A percentile compares a stretch with the other conserved stretches of the same genome.
These are phyloP conservation scores for Solanum hybrid DNA, from an alignment of 305 asterid species.

Conservation along the genomic window DNA sequence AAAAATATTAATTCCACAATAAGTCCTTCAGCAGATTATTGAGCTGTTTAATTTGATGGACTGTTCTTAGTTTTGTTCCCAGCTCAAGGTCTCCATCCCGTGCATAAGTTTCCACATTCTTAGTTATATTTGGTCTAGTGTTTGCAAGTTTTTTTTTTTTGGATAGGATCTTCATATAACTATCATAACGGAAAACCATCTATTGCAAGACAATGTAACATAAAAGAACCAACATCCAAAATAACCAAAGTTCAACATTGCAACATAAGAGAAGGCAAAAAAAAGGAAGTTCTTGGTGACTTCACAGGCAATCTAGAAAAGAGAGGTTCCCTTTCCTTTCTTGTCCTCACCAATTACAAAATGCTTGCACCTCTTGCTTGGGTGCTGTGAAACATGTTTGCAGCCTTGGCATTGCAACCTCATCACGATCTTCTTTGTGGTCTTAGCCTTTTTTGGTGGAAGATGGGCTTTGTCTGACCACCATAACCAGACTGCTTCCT, in stretches of 20 bases:
- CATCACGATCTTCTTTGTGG: neutral
- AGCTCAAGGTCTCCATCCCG: neutral
- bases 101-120: neutral
- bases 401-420: neutral
- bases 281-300: neutral
- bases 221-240: neutral
- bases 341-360: neutral
- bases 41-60: neutral
- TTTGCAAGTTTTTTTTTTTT: neutral
- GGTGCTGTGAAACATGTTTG: neutral
- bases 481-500: neutral
- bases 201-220: neutral
- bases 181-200: neutral
- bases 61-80: neutral
- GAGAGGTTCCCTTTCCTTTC: neutral
- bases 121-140: neutral
- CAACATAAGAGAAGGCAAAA: neutral
- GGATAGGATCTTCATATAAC: neutral
- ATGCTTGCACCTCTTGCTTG: neutral
- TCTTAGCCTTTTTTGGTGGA: neutral
- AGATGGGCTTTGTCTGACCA: neutral
- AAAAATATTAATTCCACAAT: neutral
- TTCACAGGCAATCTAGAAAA: neutral
- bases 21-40: neutral
- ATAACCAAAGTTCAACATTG: neutral